phyloP scores from a whole-genome alignment of 2,329 filamentous ascomycete genomes.

The Apiospora malaysiana region DNA sequence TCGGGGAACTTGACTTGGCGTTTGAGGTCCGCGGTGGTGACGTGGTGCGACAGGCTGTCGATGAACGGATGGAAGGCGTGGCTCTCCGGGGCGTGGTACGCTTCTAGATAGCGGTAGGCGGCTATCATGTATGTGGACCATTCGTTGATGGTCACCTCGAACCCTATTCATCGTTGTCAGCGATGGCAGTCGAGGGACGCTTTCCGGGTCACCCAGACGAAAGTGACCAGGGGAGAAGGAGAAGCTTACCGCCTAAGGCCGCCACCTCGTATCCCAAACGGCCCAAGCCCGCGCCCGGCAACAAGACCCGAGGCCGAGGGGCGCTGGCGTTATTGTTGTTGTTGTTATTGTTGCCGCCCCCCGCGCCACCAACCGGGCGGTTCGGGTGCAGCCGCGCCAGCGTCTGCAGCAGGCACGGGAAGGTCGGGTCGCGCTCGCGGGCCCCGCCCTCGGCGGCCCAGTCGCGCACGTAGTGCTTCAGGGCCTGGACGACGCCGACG shows the following conservation, averaged over 20 bases:
- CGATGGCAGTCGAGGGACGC: neutral
- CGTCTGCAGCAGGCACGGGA: conserved; percentile 45
- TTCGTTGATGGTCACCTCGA: conserved; percentile 61
- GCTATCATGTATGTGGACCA: conserved; percentile 65
- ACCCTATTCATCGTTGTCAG: conserved; percentile 38
- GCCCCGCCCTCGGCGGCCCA: conserved; percentile 55
- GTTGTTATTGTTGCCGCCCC: neutral
- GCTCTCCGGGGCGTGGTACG: conserved; percentile 32
- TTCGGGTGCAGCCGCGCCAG: conserved; percentile 42
- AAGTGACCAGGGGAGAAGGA: neutral
- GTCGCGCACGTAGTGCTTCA: conserved; percentile 64
- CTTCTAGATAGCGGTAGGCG: conserved; percentile 55
- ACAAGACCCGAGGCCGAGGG: conserved; percentile 44
- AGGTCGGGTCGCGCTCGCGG: conserved; percentile 51
- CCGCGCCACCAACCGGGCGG: neutral
- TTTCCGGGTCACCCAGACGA: neutral
- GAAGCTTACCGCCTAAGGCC: conserved; percentile 42
- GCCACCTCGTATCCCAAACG: conserved; percentile 59
- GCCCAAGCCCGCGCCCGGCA: conserved; percentile 60
- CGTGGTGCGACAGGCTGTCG: conserved; percentile 63
- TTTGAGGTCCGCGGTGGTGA: conserved; percentile 52
- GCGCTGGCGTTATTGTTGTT: neutral
- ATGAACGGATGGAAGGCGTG: conserved; percentile 56
- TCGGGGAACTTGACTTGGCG: conserved; percentile 53
- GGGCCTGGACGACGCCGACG: conserved; percentile 55